phyloP scores from a whole-genome alignment of 371 early-diverging fungal genomes.

The Neoconidiobolus thromboides region DNA sequence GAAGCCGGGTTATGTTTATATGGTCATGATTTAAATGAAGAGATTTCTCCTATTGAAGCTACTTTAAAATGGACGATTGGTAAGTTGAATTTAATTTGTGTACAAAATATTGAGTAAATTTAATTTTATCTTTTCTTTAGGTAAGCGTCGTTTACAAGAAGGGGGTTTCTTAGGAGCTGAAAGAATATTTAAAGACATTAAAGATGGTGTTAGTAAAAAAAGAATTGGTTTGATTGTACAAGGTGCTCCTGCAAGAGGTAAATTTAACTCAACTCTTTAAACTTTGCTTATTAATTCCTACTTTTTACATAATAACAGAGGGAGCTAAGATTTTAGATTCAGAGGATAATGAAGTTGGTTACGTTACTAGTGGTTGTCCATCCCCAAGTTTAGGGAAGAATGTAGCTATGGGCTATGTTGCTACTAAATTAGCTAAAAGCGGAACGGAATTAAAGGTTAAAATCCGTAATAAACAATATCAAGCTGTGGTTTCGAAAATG shows the following conservation, averaged over 20 bases:
- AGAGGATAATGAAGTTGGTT: slow-evolving; percentile 29
- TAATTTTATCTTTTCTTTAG: too few relatives aligned
- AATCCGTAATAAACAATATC: slow-evolving; percentile 65
- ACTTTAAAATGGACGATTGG: slow-evolving; percentile 90
- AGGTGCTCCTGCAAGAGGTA: slow-evolving; percentile 83
- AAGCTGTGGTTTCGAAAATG: slow-evolving; percentile 79
- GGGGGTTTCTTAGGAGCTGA: slow-evolving; percentile 90
- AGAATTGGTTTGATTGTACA: slow-evolving; percentile 78
- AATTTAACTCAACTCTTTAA: background rate
- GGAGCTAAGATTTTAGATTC: slow-evolving; percentile 46
- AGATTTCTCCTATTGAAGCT: slow-evolving; percentile 83
- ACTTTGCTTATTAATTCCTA: background rate
- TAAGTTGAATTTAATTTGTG: slow-evolving; percentile 10
- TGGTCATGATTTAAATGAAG: slow-evolving; percentile 87
- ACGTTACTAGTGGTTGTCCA: slow-evolving; percentile 83
- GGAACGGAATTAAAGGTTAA: slow-evolving; percentile 75
- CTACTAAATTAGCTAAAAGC: slow-evolving; percentile 63
- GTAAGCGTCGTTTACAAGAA: slow-evolving; percentile 69
- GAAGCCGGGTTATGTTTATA: slow-evolving; percentile 96
- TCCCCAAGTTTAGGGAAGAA: slow-evolving; percentile 85
- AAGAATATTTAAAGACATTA: slow-evolving; percentile 66
- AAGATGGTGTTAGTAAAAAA: slow-evolving; percentile 54
- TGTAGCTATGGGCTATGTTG: slow-evolving; percentile 92
- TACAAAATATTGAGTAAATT: slow-evolving; percentile 14
- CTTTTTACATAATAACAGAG: slow-evolving; percentile 14